Percentiles rank a stretch among this genome's conserved stretches.
Evolutionary conservation across 129 eudicot species (phyloP).

Genomic region (Saposhnikovia divaricata): DNA sequence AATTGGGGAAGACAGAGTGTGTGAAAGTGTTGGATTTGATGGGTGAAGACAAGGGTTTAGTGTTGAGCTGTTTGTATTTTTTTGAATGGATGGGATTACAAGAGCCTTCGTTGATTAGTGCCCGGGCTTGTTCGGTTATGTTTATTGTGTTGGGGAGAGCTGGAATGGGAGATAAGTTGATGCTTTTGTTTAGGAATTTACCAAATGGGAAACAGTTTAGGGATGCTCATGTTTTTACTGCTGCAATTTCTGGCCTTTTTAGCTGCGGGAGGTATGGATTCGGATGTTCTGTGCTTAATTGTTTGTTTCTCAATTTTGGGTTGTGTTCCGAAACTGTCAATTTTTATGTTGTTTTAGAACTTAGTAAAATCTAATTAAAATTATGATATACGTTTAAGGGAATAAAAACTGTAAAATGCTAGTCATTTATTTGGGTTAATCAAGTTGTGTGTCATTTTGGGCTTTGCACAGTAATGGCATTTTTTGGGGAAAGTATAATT

Average conservation of each 20-base stretch:
- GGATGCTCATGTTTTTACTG: slow-evolving; percentile 73
- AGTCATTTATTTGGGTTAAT: background rate
- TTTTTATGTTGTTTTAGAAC: background rate
- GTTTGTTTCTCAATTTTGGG: background rate
- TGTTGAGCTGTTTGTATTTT: slow-evolving; percentile 67
- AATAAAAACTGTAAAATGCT: background rate
- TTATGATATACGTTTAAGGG: background rate
- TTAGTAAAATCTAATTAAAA: background rate
- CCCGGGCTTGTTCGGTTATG: slow-evolving; percentile 63
- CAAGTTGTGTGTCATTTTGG: background rate
- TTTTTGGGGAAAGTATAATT: background rate
- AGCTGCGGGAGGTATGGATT: slow-evolving; percentile 55
- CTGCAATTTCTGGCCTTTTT: slow-evolving; percentile 70
- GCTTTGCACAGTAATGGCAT: background rate
- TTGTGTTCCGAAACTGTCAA: background rate
- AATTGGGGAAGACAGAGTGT: slow-evolving; percentile 54
- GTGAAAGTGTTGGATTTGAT: slow-evolving; percentile 55
- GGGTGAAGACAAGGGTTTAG: slow-evolving; percentile 50
- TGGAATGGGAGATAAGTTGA: slow-evolving; percentile 55
- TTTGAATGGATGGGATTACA: slow-evolving; percentile 92
- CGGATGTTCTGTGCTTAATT: background rate
- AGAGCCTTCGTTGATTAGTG: slow-evolving; percentile 70
- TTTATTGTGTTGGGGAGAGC: slow-evolving; percentile 71
- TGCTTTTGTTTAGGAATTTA: slow-evolving; percentile 63
- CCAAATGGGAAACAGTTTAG: slow-evolving; percentile 37